Percentiles rank a stretch among this genome's conserved stretches.
phyloP scores from a whole-genome alignment of 768 basidiomycete genomes.

The Boletus rubropictus region DNA sequence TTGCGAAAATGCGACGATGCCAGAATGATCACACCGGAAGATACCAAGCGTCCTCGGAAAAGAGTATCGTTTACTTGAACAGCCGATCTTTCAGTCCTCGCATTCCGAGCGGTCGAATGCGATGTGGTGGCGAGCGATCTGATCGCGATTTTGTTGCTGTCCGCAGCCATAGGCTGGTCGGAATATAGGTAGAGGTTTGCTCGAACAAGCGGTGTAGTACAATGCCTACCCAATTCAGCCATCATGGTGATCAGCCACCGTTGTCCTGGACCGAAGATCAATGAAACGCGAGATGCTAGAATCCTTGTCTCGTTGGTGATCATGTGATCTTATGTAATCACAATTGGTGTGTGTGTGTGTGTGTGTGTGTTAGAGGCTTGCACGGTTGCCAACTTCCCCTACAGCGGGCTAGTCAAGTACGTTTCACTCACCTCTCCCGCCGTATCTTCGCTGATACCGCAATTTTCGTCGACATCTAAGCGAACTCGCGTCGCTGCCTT shows the following conservation, averaged over 20 bases:
- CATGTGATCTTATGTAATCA: constrained; percentile 13
- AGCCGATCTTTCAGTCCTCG: constrained; percentile 15
- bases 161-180: not conserved
- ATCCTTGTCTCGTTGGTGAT: no score
- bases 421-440: not conserved
- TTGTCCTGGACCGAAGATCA: constrained; percentile 13
- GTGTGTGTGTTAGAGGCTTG: no score
- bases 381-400: not conserved
- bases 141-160: constrained; percentile 21
- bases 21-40: constrained; percentile 10
- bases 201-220: constrained; percentile 7
- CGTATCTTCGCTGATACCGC: not conserved
- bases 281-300: constrained; percentile 1
- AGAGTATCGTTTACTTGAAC: constrained; percentile 31
- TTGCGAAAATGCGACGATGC: constrained; percentile 8
- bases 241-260: constrained; percentile 18
- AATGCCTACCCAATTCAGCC: constrained; percentile 13
- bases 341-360: no score
- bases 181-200: constrained; percentile 12
- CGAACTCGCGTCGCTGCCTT: not conserved
- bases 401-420: constrained; percentile 4
- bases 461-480: not conserved
- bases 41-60: constrained; percentile 24
- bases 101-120: constrained; percentile 13
- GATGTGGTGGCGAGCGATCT: constrained; percentile 16